Percentiles rank a stretch among this genome's conserved stretches.
phyloP scores from a whole-genome alignment of 169 alveolate genomes.

The Cryptosporidium felis region DNA sequence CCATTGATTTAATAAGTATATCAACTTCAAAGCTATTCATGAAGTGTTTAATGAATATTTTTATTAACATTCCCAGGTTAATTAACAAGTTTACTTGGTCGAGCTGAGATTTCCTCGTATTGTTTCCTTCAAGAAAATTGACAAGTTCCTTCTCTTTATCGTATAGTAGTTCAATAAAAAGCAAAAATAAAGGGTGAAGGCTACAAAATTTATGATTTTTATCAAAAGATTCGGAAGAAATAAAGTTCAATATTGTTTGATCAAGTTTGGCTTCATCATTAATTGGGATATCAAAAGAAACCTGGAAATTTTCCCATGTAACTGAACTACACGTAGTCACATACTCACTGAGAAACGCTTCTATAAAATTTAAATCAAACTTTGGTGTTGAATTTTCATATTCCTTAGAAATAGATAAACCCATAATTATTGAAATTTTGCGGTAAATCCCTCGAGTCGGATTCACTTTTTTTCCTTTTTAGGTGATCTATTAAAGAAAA shows the following conservation, averaged over 20 bases:
- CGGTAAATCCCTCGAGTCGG: too few species aligned
- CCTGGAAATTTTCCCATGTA: constrained; percentile 9
- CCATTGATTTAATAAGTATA: constrained; percentile 17
- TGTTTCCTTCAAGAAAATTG: neutral
- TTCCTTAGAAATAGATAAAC: constrained; percentile 59
- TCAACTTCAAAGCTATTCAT: constrained; percentile 4
- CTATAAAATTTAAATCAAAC: neutral
- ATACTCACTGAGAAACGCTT: constrained; percentile 14
- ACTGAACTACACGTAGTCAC: neutral
- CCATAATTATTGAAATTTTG: constrained; percentile 29
- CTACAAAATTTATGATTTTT: constrained; percentile 11
- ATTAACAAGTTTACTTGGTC: neutral
- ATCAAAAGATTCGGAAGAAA: constrained; percentile 1
- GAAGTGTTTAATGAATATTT: constrained; percentile 12
- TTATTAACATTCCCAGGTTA: constrained; percentile 16
- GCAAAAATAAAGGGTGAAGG: neutral
- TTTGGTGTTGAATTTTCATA: neutral
- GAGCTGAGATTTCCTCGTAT: neutral
- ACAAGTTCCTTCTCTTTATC: constrained; percentile 13
- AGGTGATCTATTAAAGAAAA: too few species aligned
- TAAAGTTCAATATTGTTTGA: neutral
- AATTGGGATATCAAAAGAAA: neutral
- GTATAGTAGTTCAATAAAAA: neutral
- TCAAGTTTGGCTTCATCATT: neutral
- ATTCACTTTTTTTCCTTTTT: too few species aligned